A percentile compares a stretch with the other conserved stretches of the same genome.
Evolutionary conservation across 257 asterid genomes (phyloP).

Genomic region (Solanum bukasovii): DNA sequence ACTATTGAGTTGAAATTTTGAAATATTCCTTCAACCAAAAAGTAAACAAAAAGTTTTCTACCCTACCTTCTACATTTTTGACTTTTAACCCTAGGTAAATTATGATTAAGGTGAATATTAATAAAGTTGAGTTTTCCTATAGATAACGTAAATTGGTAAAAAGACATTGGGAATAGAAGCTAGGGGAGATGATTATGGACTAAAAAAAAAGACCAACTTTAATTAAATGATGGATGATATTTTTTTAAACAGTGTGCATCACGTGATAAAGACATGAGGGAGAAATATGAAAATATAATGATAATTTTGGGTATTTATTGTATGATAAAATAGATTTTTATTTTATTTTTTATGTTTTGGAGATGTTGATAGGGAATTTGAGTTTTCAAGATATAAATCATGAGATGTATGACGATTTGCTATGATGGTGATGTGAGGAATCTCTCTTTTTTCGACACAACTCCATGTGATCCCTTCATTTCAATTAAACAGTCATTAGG

Average conservation of each 20-base stretch:
- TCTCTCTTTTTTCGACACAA: not conserved
- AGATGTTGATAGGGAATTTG: not conserved
- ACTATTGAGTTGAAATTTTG: not conserved
- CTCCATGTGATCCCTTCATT: conserved; percentile 17
- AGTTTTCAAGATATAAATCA: conserved; percentile 41
- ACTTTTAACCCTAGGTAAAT: not conserved
- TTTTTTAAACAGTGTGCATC: conserved; percentile 13
- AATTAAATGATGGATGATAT: not conserved
- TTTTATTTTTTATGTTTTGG: not conserved
- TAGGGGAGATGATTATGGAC: not conserved
- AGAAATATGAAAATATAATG: conserved; percentile 5
- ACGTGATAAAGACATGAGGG: conserved; percentile 19
- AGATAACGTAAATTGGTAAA: not conserved
- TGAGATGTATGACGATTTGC: conserved; percentile 28
- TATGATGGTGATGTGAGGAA: conserved; percentile 18
- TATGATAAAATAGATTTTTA: not conserved
- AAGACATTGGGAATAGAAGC: not conserved
- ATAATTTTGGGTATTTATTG: not conserved
- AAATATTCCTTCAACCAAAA: not conserved
- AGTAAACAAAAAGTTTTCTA: not conserved
- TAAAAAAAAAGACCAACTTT: not conserved
- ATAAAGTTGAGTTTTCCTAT: not conserved
- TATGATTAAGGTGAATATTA: not conserved
- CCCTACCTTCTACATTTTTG: not conserved
- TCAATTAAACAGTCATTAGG: not conserved